Base-by-base conservation (phyloP, 176 grass and related monocot species). In the Eragrostis nindensis region DNA sequence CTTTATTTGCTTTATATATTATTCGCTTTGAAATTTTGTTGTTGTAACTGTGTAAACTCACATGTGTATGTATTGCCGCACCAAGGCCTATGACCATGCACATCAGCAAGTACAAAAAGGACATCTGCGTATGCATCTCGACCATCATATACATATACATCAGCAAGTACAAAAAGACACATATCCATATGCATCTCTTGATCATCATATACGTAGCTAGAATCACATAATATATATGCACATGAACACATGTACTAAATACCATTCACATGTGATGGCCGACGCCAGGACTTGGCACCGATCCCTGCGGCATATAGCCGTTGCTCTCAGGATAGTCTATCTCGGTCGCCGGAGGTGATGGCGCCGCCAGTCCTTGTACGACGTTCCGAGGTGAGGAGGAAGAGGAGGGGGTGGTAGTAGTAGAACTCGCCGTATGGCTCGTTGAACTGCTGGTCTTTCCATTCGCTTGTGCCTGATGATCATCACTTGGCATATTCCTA, bases 281-380 rank as follows among this genome's bases (percentile, higher is more conserved):
- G 30, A 86, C 39, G 40, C 84, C 84, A 24, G 77, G 84, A 22
- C 84, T 86, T 17, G 84, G 84, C 42, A 86, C 71, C 8, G 78
- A 86, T 6, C 84, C 77, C 26, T 61, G 49, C 11, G 63, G 42
- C 27, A 80, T 75, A 42, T 54, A 86, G 50, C 52, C 30, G n/a
- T 32, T 47, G 50, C 77, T 75, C 19, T 68, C 43, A 0, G 70
- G 62, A 42, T 46, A 40, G 16, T 62, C 22, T 21, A 86, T 36
- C 21, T 7, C 30, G 29, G 77, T 40, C 48, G 11, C 41, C 40
- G 77, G 84, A 16, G 50, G 61, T 36, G 70, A 40, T 0, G 62
- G 27, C 41, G 32, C 49, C 26, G 49, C 77, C 17, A 18, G 54
- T 22, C 11, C 32, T 86, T 67, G 77, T 12, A 60, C 41, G 49